These are phyloP conservation scores for Paxillus rubicundulus DNA, from an alignment of 768 basidiomycete genomes.

Conservation along the genomic window DNA sequence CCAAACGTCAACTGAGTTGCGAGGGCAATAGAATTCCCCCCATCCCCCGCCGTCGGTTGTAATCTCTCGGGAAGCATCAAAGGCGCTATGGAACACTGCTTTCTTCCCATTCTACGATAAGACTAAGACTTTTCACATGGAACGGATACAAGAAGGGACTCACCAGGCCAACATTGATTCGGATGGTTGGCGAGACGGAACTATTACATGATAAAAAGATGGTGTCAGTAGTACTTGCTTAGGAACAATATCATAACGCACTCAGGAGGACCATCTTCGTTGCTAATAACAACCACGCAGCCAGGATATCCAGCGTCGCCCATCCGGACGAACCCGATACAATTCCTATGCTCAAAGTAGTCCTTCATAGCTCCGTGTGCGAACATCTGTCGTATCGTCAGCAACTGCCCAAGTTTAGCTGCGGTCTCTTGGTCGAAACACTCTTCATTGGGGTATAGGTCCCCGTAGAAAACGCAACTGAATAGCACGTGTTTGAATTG, in stretches of 20 bases:
- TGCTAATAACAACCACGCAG: slow-evolving; percentile 73
- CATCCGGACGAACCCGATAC: slow-evolving; percentile 72
- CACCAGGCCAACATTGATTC: slow-evolving; percentile 68
- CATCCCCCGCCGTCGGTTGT: slow-evolving; percentile 55
- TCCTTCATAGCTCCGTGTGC: slow-evolving; percentile 67
- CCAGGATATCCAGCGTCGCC: slow-evolving; percentile 55
- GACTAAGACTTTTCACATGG: slow-evolving; percentile 1
- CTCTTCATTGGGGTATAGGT: slow-evolving; percentile 70
- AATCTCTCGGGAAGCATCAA: slow-evolving; percentile 43
- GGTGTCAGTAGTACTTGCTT: background rate
- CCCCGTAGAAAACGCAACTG: slow-evolving; percentile 88
- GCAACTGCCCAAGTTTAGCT: slow-evolving; percentile 49
- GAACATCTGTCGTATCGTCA: slow-evolving; percentile 59
- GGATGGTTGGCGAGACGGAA: slow-evolving; percentile 33
- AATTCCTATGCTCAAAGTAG: slow-evolving; percentile 57
- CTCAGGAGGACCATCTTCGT: slow-evolving; percentile 32
- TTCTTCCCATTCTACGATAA: slow-evolving; percentile 30
- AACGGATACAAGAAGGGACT: slow-evolving; percentile 25
- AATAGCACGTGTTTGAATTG: background rate
- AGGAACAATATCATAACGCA: slow-evolving; percentile 9
- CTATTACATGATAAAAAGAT: background rate
- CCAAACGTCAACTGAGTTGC: slow-evolving; percentile 62
- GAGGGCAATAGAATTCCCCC: slow-evolving; percentile 62
- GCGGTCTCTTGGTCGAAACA: slow-evolving; percentile 58
- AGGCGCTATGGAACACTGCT: slow-evolving; percentile 45